phyloP scores from a whole-genome alignment of 345 rosid genomes.

The Gossypioides kirkii region DNA sequence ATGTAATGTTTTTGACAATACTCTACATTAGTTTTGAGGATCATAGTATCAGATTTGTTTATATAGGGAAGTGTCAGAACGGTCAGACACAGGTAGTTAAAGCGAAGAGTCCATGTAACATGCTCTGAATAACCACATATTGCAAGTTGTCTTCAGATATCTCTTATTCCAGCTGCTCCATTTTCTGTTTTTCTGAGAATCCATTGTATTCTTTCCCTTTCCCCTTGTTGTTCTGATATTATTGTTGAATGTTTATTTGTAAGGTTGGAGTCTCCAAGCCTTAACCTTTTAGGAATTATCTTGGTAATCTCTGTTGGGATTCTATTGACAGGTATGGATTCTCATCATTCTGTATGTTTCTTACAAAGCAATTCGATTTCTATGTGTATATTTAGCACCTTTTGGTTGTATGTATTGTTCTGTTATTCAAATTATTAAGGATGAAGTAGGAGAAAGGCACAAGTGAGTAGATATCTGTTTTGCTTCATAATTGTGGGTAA shows the following conservation, averaged over 20 bases:
- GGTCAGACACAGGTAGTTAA: background rate
- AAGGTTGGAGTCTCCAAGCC: slow-evolving; percentile 98
- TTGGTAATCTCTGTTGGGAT: slow-evolving; percentile 79
- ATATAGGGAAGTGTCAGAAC: background rate
- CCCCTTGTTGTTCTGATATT: slow-evolving; percentile 4
- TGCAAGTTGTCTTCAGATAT: slow-evolving; percentile 1
- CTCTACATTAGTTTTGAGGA: background rate
- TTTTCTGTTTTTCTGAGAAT: background rate
- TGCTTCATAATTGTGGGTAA: background rate
- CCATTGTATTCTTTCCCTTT: background rate
- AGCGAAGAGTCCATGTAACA: background rate
- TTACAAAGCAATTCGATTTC: background rate
- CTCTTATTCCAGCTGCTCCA: background rate
- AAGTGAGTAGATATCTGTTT: background rate
- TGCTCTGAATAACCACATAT: background rate
- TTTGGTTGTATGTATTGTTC: background rate
- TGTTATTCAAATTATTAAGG: background rate
- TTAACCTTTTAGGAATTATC: slow-evolving; percentile 83
- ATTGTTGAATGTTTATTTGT: slow-evolving; percentile 14
- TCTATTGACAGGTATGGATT: slow-evolving; percentile 65
- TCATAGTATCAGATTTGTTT: background rate
- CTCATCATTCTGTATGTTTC: slow-evolving; percentile 13
- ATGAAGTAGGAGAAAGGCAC: background rate
- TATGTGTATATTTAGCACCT: background rate
- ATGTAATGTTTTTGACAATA: background rate